These are phyloP conservation scores for Blastobotrys parvus DNA, from an alignment of 805 yeast genomes.

Conservation along the genomic window DNA sequence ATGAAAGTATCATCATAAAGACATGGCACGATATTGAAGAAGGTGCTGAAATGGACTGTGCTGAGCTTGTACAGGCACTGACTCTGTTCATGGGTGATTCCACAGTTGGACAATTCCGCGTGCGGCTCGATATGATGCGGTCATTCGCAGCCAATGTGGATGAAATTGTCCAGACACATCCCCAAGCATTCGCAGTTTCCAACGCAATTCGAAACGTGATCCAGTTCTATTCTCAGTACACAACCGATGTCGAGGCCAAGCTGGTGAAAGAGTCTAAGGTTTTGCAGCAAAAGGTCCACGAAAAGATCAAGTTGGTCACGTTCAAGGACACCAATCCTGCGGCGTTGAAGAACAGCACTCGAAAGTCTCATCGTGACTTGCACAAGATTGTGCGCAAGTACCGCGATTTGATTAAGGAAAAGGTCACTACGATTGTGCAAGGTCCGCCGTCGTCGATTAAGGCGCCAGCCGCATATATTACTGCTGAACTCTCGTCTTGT, in stretches of 20 bases:
- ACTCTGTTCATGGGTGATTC: conserved; percentile 70
- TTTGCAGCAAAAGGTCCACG: conserved; percentile 72
- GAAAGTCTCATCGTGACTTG: conserved; percentile 74
- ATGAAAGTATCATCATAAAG: conserved; percentile 51
- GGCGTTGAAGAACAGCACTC: conserved; percentile 89
- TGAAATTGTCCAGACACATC: conserved; percentile 1
- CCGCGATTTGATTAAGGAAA: conserved; percentile 48
- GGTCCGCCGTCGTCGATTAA: not conserved
- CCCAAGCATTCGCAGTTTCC: conserved; percentile 18
- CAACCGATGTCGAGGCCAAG: conserved; percentile 37
- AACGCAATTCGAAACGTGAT: conserved; percentile 50
- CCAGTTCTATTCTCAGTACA: conserved; percentile 60
- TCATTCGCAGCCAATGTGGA: conserved; percentile 56
- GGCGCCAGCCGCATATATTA: not conserved
- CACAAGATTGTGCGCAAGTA: conserved; percentile 81
- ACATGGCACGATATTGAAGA: conserved; percentile 27
- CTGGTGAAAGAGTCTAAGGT: conserved; percentile 40
- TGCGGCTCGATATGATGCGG: conserved; percentile 50
- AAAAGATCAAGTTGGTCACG: conserved; percentile 80
- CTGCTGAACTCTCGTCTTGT: not conserved
- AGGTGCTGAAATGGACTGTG: conserved; percentile 27
- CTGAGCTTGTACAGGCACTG: conserved; percentile 45
- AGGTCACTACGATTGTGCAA: conserved; percentile 51
- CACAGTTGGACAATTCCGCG: conserved; percentile 61
- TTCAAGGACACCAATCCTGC: conserved; percentile 96